A percentile compares a stretch with the other conserved stretches of the same genome.
phyloP scores from a whole-genome alignment of 1,284 basidiomycete genomes.

The Irpex sp. region DNA sequence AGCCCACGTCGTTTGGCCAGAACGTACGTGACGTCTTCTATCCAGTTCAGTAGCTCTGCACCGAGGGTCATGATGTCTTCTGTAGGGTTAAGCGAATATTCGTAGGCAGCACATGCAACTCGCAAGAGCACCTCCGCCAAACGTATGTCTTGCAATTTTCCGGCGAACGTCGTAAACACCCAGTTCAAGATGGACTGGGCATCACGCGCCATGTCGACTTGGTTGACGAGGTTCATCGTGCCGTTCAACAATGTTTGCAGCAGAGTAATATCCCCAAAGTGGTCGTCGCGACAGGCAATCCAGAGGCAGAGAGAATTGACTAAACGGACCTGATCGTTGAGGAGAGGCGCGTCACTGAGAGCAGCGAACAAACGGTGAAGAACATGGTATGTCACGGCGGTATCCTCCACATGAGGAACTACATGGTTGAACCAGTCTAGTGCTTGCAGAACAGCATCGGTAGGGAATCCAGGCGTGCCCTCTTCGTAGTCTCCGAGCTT shows the following conservation, averaged over 20 bases:
- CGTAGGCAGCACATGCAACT: constrained; percentile 56
- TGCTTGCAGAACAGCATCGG: constrained; percentile 47
- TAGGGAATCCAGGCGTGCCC: constrained; percentile 53
- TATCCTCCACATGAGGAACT: constrained; percentile 35
- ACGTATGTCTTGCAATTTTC: constrained; percentile 41
- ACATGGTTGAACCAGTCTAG: constrained; percentile 53
- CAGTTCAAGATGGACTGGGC: constrained; percentile 79
- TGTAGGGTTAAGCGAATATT: constrained; percentile 36
- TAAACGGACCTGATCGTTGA: constrained; percentile 83
- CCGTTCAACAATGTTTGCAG: constrained; percentile 70
- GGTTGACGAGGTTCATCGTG: constrained; percentile 59
- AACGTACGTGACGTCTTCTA: constrained; percentile 48
- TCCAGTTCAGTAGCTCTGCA: constrained; percentile 54
- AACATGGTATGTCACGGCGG: constrained; percentile 71
- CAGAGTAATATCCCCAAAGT: constrained; percentile 46
- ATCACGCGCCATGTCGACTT: constrained; percentile 64
- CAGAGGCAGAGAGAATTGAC: constrained; percentile 74
- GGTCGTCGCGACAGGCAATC: constrained; percentile 53
- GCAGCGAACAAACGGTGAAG: constrained; percentile 71
- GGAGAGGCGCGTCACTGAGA: constrained; percentile 67
- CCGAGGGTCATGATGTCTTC: constrained; percentile 36
- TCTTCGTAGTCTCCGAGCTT: constrained; percentile 54
- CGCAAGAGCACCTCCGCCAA: constrained; percentile 67
- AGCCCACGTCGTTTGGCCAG: constrained; percentile 40
- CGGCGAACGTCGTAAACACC: constrained; percentile 52